These are phyloP conservation scores for Candida maesae DNA, from an alignment of 805 yeast species.

Conservation along the genomic window DNA sequence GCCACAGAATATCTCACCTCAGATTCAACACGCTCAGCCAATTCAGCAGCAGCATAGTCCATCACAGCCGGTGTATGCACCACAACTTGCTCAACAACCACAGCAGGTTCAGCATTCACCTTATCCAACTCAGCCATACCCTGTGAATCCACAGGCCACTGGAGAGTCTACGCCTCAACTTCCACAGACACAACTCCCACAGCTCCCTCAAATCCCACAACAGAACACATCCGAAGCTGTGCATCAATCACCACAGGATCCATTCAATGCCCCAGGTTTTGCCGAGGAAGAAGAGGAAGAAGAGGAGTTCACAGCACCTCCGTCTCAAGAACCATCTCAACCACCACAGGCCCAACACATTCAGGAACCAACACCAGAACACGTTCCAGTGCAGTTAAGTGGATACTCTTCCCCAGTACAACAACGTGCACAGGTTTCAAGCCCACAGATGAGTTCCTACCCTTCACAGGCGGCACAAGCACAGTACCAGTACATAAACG, in stretches of 20 bases:
- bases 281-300: constrained; percentile 17
- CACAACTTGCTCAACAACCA: background rate
- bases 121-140: constrained; percentile 13
- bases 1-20: constrained; percentile 1
- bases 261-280: constrained; percentile 11
- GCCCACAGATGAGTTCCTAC: constrained; percentile 1
- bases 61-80: constrained; percentile 5
- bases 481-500: constrained; percentile 5
- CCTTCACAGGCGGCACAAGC: constrained; percentile 11
- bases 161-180: constrained; percentile 6
- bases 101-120: constrained; percentile 9
- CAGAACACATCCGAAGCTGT: background rate
- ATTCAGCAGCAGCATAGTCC: constrained; percentile 6
- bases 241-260: constrained; percentile 9
- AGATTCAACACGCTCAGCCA: background rate
- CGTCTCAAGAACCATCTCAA: constrained; percentile 11
- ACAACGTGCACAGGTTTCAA: constrained; percentile 12
- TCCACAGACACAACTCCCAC: constrained; percentile 7
- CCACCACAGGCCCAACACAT: constrained; percentile 5
- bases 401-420: constrained; percentile 3
- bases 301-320: constrained; percentile 23
- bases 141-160: constrained; percentile 4
- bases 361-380: constrained; percentile 5
- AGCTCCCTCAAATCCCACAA: constrained; percentile 1
- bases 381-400: background rate